Evolutionary conservation across 73 alveolate species (phyloP).

Genomic region (Urostyla sp.): DNA sequence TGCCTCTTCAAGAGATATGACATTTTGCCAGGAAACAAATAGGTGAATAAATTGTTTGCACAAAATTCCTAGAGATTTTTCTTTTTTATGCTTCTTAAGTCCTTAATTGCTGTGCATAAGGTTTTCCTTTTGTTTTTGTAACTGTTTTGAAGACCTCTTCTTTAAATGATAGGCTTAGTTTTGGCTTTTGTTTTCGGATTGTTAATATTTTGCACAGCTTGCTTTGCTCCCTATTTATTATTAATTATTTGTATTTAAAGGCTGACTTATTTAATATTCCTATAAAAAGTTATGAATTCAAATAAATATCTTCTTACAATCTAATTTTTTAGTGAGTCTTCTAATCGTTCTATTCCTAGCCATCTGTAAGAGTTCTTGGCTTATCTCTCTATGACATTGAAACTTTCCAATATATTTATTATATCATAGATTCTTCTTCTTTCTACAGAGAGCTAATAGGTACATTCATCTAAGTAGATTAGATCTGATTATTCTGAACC

Average conservation of each 20-base stretch:
- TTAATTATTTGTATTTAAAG: background rate
- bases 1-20: slow-evolving; percentile 85
- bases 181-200: background rate
- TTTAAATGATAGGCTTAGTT: background rate
- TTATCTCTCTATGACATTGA: slow-evolving; percentile 72
- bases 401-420: slow-evolving; percentile 82
- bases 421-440: slow-evolving; percentile 86
- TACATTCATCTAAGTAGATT: slow-evolving; percentile 75
- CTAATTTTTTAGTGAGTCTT: background rate
- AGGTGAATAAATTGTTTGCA: slow-evolving; percentile 73
- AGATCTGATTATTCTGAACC: slow-evolving; percentile 59
- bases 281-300: background rate
- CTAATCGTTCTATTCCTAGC: slow-evolving; percentile 78
- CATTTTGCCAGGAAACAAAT: slow-evolving; percentile 63
- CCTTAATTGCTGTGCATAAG: slow-evolving; percentile 5
- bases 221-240: slow-evolving; percentile 5
- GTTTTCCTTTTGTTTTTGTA: background rate
- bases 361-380: slow-evolving; percentile 81
- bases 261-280: background rate
- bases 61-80: slow-evolving; percentile 79
- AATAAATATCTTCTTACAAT: slow-evolving; percentile 16
- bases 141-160: background rate
- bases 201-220: background rate
- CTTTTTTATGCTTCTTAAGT: slow-evolving; percentile 71
- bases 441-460: slow-evolving; percentile 75